phyloP scores from a whole-genome alignment of 345 rosid species.

The Salix suchowensis region DNA sequence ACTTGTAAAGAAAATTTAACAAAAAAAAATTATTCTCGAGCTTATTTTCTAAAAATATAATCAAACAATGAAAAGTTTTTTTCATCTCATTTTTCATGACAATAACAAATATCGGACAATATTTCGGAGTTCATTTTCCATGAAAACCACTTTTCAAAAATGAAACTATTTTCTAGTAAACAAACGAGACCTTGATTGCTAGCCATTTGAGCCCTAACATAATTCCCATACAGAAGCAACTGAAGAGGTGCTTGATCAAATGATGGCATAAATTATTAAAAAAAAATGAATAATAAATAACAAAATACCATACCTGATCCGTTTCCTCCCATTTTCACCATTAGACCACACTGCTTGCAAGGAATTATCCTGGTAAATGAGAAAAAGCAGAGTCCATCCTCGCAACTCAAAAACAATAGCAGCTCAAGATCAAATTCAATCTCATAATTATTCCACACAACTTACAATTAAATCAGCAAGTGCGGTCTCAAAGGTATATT shows the following conservation, averaged over 20 bases:
- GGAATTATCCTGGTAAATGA: slow-evolving; percentile 58
- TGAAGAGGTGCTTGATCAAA: no score
- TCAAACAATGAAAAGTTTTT: no score
- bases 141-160: no score
- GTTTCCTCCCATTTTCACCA: slow-evolving; percentile 28
- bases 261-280: not conserved
- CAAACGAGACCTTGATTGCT: not conserved
- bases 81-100: no score
- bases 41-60: no score
- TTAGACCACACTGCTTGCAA: slow-evolving; percentile 72
- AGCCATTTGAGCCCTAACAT: not conserved
- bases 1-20: no score
- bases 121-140: no score
- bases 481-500: slow-evolving; percentile 60
- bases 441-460: not conserved
- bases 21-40: no score
- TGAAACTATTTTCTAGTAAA: no score
- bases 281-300: not conserved
- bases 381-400: slow-evolving; percentile 1
- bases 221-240: not conserved
- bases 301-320: slow-evolving; percentile 47
- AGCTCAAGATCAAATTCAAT: not conserved
- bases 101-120: no score
- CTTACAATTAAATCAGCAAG: slow-evolving; percentile 71
- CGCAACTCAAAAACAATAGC: not conserved